Percentiles rank a stretch among this genome's conserved stretches.
These are phyloP conservation scores for Rhododendron williamsianum DNA, from an alignment of 148 eudicot genomes.

Conservation along the genomic window DNA sequence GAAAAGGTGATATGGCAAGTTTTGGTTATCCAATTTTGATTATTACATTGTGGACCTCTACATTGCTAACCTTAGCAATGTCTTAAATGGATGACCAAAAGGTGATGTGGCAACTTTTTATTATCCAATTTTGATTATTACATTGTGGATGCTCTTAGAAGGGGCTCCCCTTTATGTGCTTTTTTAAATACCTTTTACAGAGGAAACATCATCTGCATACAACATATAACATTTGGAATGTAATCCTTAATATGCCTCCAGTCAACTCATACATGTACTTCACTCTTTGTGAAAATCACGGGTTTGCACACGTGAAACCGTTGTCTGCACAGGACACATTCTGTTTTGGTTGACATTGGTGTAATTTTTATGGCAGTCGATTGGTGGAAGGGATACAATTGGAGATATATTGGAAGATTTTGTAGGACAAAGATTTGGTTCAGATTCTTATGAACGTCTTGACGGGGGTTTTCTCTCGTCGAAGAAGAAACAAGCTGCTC, in stretches of 20 bases:
- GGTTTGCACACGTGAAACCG: background rate
- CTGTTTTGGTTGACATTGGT: background rate
- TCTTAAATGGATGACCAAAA: no score
- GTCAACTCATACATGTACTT: background rate
- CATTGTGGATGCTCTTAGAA: background rate
- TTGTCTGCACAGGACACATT: background rate
- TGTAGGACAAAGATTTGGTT: conserved; percentile 54
- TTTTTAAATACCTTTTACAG: background rate
- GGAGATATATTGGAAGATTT: conserved; percentile 73
- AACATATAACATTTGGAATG: background rate
- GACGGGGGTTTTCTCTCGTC: conserved; percentile 31
- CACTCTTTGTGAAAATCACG: background rate
- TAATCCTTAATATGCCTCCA: background rate
- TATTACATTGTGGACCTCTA: no score
- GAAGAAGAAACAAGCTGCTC: conserved; percentile 50
- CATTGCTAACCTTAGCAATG: no score
- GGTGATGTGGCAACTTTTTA: no score
- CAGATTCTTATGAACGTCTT: conserved; percentile 56
- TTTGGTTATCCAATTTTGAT: no score
- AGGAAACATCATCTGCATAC: background rate
- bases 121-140: no score
- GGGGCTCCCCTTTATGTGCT: background rate
- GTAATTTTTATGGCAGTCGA: conserved; percentile 23
- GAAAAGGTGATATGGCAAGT: no score
- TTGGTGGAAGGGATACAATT: conserved; percentile 23